Evolutionary conservation across 805 yeast genomes (phyloP).

Genomic region (Candida easanensis): DNA sequence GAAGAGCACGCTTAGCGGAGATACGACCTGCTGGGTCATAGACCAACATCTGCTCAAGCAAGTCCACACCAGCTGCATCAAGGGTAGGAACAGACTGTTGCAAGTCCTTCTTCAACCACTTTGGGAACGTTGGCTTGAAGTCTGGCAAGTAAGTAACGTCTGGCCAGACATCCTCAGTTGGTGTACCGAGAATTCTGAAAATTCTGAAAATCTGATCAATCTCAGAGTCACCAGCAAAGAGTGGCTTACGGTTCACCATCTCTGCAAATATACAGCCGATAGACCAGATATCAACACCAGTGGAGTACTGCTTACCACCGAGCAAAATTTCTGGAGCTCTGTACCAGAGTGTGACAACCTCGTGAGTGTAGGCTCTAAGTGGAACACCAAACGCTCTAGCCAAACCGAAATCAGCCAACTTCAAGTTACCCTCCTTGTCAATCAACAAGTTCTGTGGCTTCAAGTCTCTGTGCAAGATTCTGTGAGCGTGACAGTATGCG

Average conservation of each 20-base stretch:
- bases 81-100: slow-evolving; percentile 72
- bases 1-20: slow-evolving; percentile 88
- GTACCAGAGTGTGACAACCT: slow-evolving; percentile 97
- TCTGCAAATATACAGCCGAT: slow-evolving; percentile 97
- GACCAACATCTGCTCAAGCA: slow-evolving; percentile 72
- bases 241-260: slow-evolving; percentile 92
- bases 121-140: slow-evolving; percentile 89
- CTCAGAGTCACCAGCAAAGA: slow-evolving; percentile 97
- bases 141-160: slow-evolving; percentile 89
- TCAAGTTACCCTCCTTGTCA: slow-evolving; percentile 92
- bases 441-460: slow-evolving; percentile 95
- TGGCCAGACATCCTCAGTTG: slow-evolving; percentile 92
- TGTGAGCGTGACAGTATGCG: slow-evolving; percentile 89
- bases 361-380: slow-evolving; percentile 93
- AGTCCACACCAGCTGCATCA: slow-evolving; percentile 80
- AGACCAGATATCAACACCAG: slow-evolving; percentile 99
- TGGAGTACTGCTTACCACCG: slow-evolving; percentile 96
- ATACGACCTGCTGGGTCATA: slow-evolving; percentile 94
- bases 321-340: slow-evolving; percentile 93
- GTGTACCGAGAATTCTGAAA: slow-evolving; percentile 90
- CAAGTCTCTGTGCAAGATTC: slow-evolving; percentile 91
- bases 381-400: slow-evolving; percentile 99
- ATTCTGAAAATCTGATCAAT: slow-evolving; percentile 95
- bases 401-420: slow-evolving; percentile 88
- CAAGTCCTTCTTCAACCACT: slow-evolving; percentile 76